Percentiles rank a stretch among this genome's conserved stretches.
phyloP scores from a whole-genome alignment of 208 protist species.

The Crithidia brevicula region DNA sequence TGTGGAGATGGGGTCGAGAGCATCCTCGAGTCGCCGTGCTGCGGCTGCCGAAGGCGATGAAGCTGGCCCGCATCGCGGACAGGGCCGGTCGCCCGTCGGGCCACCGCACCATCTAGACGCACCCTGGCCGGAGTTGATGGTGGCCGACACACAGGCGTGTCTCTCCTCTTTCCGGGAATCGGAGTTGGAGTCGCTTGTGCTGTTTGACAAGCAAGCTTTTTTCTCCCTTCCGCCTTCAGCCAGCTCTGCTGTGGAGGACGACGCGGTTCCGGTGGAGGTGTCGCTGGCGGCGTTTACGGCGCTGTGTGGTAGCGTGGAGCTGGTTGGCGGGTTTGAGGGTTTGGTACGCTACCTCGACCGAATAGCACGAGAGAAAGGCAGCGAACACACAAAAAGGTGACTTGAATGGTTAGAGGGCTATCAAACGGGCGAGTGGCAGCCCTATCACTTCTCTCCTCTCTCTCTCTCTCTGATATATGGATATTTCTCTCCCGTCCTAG shows the following conservation, averaged over 20 bases:
- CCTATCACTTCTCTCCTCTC: no score
- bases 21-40: neutral
- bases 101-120: constrained; percentile 3
- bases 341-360: constrained; percentile 39
- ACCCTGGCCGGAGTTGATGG: constrained; percentile 26
- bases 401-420: neutral
- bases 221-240: neutral
- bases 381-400: neutral
- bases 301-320: constrained; percentile 61
- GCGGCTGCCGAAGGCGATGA: neutral
- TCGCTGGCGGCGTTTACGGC: constrained; percentile 65
- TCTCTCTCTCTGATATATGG: no score
- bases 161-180: constrained; percentile 22
- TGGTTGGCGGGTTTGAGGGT: constrained; percentile 38
- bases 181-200: constrained; percentile 42
- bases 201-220: constrained; percentile 40
- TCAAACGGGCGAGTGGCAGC: no score
- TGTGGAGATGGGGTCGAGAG: constrained; percentile 1
- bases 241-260: neutral
- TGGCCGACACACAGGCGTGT: constrained; percentile 28
- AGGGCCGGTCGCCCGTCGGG: no score
- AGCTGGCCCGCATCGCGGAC: neutral
- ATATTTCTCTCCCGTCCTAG: no score
- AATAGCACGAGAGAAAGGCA: constrained; percentile 19
- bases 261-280: constrained; percentile 53